These are phyloP conservation scores for Glycine latifolia DNA, from an alignment of 306 rosid species.

Conservation along the genomic window DNA sequence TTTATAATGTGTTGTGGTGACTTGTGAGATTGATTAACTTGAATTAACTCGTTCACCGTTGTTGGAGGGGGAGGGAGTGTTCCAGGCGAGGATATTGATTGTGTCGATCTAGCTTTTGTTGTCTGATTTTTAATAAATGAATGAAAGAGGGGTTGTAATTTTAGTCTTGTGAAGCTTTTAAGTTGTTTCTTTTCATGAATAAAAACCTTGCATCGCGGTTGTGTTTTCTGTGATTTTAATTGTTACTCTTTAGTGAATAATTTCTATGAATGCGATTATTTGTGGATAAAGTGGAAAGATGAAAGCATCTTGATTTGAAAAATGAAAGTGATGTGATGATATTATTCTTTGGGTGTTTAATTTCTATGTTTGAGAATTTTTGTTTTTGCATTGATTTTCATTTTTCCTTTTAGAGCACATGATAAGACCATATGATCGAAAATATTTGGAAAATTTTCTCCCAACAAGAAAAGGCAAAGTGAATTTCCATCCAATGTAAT, in stretches of 20 bases:
- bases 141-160: slow-evolving; percentile 12
- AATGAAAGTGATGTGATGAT: not conserved
- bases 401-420: not conserved
- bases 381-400: not conserved
- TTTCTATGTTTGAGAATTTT: not conserved
- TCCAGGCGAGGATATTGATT: not conserved
- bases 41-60: slow-evolving; percentile 31
- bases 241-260: not conserved
- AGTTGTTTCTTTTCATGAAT: not conserved
- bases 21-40: not conserved
- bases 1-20: not conserved
- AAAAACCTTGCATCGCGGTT: not conserved
- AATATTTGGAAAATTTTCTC: not conserved
- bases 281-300: not conserved
- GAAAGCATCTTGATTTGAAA: not conserved
- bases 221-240: not conserved
- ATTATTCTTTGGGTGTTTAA: slow-evolving; percentile 8
- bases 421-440: slow-evolving; percentile 1
- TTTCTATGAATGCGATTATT: slow-evolving; percentile 20
- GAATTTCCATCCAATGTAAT: not conserved
- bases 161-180: slow-evolving; percentile 14
- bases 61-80: slow-evolving; percentile 6
- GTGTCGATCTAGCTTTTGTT: not conserved
- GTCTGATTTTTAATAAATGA: not conserved
- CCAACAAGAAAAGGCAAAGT: not conserved